These are phyloP conservation scores for Colletotrichum endophyticum DNA, from an alignment of 2,329 filamentous ascomycete genomes.

Conservation along the genomic window DNA sequence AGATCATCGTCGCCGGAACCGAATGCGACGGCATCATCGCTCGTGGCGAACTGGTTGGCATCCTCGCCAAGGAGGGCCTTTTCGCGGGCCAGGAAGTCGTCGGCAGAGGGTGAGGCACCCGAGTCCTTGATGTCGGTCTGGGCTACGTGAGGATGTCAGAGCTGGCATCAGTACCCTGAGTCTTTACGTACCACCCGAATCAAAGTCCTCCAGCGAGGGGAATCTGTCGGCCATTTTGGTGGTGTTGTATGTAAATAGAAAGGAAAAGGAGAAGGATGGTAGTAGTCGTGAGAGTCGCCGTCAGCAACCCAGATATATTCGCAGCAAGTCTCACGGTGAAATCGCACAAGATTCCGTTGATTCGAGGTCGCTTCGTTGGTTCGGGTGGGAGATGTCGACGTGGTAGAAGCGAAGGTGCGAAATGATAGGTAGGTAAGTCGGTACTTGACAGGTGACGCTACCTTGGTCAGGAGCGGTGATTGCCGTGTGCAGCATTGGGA, in stretches of 20 bases:
- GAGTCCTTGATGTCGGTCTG: slow-evolving; percentile 69
- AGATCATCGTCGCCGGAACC: slow-evolving; percentile 75
- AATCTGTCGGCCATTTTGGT: slow-evolving; percentile 76
- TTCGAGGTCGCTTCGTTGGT: neutral
- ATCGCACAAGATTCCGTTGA: neutral
- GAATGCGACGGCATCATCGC: slow-evolving; percentile 71
- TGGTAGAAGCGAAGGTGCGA: neutral
- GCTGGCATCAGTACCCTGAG: neutral
- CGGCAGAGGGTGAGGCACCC: slow-evolving; percentile 64
- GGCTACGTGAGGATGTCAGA: slow-evolving; percentile 49
- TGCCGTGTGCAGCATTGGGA: slow-evolving; percentile 4
- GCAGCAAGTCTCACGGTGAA: neutral
- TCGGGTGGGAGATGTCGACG: neutral
- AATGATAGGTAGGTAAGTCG: neutral
- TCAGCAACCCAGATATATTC: neutral
- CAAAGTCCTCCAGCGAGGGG: slow-evolving; percentile 80
- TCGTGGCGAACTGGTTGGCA: slow-evolving; percentile 85
- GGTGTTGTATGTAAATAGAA: neutral
- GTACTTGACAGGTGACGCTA: neutral
- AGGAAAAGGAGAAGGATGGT: slow-evolving; percentile 52
- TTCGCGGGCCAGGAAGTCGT: slow-evolving; percentile 92
- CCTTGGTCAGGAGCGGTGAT: slow-evolving; percentile 11
- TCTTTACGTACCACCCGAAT: slow-evolving; percentile 58
- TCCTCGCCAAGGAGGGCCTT: slow-evolving; percentile 91
- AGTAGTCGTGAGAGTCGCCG: slow-evolving; percentile 61